Percentiles rank a stretch among this genome's conserved stretches.
phyloP scores from a whole-genome alignment of 129 eudicot species.

The Arctium minus region DNA sequence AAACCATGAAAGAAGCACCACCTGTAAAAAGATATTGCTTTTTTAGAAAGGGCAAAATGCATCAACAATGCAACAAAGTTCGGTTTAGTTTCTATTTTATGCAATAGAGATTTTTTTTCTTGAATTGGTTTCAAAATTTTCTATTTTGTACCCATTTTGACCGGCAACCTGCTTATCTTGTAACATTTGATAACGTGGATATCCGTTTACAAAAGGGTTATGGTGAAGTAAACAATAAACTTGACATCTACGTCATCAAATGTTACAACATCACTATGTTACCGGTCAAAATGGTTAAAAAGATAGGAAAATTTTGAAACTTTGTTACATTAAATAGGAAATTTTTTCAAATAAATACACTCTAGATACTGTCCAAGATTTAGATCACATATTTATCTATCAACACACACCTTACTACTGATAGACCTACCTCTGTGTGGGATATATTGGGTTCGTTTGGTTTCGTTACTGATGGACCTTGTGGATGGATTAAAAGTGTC shows the following conservation, averaged over 20 bases:
- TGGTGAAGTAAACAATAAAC: neutral
- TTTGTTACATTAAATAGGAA: neutral
- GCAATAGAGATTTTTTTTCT: neutral
- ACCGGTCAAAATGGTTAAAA: neutral
- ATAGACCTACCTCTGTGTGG: neutral
- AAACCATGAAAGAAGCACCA: too few relatives aligned
- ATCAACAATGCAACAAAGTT: too few relatives aligned
- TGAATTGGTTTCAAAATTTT: neutral
- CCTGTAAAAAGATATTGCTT: too few relatives aligned
- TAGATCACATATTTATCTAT: neutral
- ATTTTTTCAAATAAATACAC: neutral
- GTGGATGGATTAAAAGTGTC: neutral
- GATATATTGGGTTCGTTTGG: neutral
- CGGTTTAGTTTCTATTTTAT: too few relatives aligned
- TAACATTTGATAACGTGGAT: neutral
- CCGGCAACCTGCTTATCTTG: neutral
- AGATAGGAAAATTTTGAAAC: neutral
- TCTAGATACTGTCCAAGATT: neutral
- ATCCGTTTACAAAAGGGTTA: neutral
- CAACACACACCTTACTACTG: neutral
- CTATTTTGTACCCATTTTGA: neutral
- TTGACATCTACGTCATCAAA: neutral
- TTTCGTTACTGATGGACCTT: neutral
- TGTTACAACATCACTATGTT: neutral
- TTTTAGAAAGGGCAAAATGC: too few relatives aligned